Evolutionary conservation across 176 grass and related monocot species (phyloP), one percentile per base, ranked within the genome.

Genomic region (Puccinellia tenuiflora): DNA sequence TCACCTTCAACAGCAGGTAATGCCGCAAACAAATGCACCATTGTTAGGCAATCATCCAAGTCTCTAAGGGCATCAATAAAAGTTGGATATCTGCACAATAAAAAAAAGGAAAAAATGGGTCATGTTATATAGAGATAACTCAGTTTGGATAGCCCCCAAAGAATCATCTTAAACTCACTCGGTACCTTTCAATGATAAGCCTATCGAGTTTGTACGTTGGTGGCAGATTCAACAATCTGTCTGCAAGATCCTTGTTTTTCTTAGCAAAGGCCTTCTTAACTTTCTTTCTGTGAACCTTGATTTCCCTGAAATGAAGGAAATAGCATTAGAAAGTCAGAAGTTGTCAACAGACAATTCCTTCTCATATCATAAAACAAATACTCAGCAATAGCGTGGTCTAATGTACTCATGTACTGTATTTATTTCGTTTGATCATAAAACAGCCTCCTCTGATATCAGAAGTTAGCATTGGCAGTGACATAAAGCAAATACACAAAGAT

Each of bases 41-140:
- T 92, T 76, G 96, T 99, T 68, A 99, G 93, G 83, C 96, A 99
- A 84, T 99, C 96, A 85, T 99, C 96, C 91, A 99, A 38, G 59
- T 99, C 96, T 33, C 96, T 78, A 7, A 99, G 78, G 67, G 96
- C 93, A 92, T 99, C 96, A 78, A 99, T 75, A 87, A 96, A 99
- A 4, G 91, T 92, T 42, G 96, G 96, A 84, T 96, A 99, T 86
- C 93, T 99, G 57, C 39, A 31, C 21, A 76, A 51, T 25, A 78
- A 61, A 14, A 73, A 47, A 9, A 46, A 77, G n/a, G 47, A 76
- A 48, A 1, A 55, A 7, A 52, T 75, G 71, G 73, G 37, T 35
- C 31, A 66, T 86, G 39, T 22, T 25, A 20, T 8, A 14, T 37
- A 31, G 24, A 86, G 38, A 65, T 9, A 66, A 70, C n/a, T 68